Evolutionary conservation across 169 alveolate genomes (phyloP), one percentile per base, ranked within the genome.

Genomic region (Babesia ovis): DNA sequence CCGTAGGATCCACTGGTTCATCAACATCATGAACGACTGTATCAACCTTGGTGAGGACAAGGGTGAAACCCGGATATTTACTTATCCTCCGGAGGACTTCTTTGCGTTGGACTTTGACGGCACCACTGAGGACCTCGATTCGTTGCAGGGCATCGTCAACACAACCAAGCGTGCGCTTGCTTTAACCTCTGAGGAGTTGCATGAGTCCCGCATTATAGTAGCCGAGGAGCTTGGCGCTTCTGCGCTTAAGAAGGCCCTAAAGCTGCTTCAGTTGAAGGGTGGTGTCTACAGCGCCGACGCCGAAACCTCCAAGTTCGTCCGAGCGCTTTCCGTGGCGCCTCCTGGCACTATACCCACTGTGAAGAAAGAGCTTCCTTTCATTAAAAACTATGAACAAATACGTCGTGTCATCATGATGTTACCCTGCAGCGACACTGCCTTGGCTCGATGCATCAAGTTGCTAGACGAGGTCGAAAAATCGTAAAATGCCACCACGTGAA

Each of bases 1-100:
- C 1, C 37, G 80, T 57, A 35, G 77, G 8, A 42, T 56, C 4
- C 75, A 79, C 48, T 79, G 87, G 87, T 55, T 79, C 39, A 25
- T 79, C 46, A 56, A 68, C 54, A 57, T 79, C 45, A 20, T 77
- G 23, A 50, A 58, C 29, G 86, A 77, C 31, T 55, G 74, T 42
- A 64, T 64, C 35, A 50, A 46, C 48, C 29, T 4, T 43, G 74
- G 74, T 0, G 51, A 22, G 48, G 62, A 45, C 3, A 64, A 64
- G 35, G 50, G 45, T 0, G 53, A 64, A 14, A 64, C 74, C 8
- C 35, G 51, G 39, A 11, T 64, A 9, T 64, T 46, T 61, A 46
- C 61, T 16, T 46, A 64, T 29, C 29, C 74, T 1, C 53, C 48
- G 18, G 74, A 64, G 6, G 74, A 64, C 16, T 64, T 64, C 34